These are phyloP conservation scores for Pinus taeda DNA, from an alignment of 75 land plant species.

Conservation along the genomic window DNA sequence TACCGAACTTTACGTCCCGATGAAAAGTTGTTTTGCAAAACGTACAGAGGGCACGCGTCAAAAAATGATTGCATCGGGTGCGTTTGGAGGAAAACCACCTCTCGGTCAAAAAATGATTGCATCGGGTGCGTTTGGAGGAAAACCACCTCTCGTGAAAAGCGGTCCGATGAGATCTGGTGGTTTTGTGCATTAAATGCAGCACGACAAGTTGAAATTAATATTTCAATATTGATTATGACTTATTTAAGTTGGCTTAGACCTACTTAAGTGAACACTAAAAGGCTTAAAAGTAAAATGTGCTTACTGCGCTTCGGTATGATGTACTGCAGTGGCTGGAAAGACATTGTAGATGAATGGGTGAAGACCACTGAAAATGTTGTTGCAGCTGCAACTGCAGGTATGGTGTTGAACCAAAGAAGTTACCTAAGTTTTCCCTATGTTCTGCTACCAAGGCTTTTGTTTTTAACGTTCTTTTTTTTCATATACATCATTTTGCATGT, in stretches of 20 bases:
- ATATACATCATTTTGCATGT: constrained; percentile 13
- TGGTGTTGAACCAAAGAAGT: not conserved
- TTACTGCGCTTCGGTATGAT: not conserved
- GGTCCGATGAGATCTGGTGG: too few relatives aligned
- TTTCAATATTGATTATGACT: not conserved
- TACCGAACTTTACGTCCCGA: too few relatives aligned
- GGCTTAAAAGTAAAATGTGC: not conserved
- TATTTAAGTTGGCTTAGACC: not conserved
- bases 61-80: too few relatives aligned
- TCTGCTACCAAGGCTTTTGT: not conserved
- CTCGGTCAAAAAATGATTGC: too few relatives aligned
- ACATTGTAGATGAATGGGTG: constrained; percentile 74
- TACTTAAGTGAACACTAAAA: too few relatives aligned
- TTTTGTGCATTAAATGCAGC: too few relatives aligned
- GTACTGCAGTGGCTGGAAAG: constrained; percentile 77
- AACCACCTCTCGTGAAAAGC: too few relatives aligned
- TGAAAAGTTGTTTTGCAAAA: too few relatives aligned
- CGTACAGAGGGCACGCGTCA: too few relatives aligned
- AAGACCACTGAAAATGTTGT: constrained; percentile 41
- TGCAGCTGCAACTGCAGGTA: constrained; percentile 51
- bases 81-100: too few relatives aligned
- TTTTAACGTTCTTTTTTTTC: not conserved
- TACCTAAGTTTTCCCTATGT: not conserved
- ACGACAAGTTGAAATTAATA: too few relatives aligned
- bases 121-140: too few relatives aligned